These are phyloP conservation scores for Leccinum uliginosum DNA, from an alignment of 768 basidiomycete species.

Conservation along the genomic window DNA sequence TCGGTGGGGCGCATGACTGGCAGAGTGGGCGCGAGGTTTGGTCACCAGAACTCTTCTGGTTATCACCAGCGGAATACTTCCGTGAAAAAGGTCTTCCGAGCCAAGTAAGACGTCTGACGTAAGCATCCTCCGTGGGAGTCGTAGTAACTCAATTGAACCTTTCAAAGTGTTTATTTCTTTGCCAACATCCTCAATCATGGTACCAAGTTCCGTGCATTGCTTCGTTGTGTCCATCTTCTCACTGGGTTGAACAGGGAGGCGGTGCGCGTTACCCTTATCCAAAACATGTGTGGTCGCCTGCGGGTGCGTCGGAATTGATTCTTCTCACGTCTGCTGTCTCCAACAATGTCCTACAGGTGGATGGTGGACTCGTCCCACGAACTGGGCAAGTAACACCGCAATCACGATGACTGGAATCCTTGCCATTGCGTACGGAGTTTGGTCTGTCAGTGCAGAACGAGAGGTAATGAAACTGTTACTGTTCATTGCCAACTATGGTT, in stretches of 20 bases:
- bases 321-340: background rate
- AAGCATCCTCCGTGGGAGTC: background rate
- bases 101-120: background rate
- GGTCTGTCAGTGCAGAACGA: conserved; percentile 68
- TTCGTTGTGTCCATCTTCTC: background rate
- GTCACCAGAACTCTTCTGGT: background rate
- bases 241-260: conserved; percentile 54
- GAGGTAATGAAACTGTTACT: conserved; percentile 49
- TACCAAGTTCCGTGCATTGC: background rate
- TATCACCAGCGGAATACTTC: conserved; percentile 11
- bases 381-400: conserved; percentile 85
- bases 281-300: conserved; percentile 92
- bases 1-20: conserved; percentile 1
- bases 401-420: conserved; percentile 68
- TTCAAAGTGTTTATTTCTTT: too few species aligned
- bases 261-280: conserved; percentile 88
- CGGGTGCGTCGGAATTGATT: conserved; percentile 46
- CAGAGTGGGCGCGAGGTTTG: background rate
- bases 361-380: conserved; percentile 91
- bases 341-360: conserved; percentile 53
- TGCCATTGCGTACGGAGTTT: conserved; percentile 60
- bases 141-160: too few species aligned
- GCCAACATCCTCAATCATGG: too few species aligned
- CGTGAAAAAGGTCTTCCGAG: background rate
- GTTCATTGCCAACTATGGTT: background rate